phyloP scores from a whole-genome alignment of 208 protist species.

The Leishmania lainsoni region DNA sequence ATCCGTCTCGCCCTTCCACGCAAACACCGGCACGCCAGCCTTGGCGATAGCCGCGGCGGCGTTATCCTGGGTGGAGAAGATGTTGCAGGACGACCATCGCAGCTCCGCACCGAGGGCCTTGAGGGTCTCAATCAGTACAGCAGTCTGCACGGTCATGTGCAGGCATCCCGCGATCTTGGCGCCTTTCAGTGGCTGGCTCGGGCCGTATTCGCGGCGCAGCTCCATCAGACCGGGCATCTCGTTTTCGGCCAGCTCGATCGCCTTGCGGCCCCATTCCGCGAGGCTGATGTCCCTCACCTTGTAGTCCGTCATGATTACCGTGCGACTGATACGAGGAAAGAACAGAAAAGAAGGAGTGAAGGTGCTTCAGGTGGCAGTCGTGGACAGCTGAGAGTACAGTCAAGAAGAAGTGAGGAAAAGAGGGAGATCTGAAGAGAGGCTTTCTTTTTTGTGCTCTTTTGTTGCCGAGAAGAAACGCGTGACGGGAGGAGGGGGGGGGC shows the following conservation, averaged over 20 bases:
- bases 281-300: slow-evolving; percentile 97
- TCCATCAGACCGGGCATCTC: slow-evolving; percentile 99
- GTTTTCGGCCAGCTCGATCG: slow-evolving; percentile 98
- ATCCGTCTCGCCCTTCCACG: slow-evolving; percentile 99
- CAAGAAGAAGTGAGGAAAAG: background rate
- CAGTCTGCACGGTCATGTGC: slow-evolving; percentile 99
- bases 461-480: background rate
- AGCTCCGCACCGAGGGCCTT: slow-evolving; percentile 97
- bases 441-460: background rate
- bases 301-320: slow-evolving; percentile 86
- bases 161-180: slow-evolving; percentile 98
- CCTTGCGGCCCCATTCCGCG: slow-evolving; percentile 97
- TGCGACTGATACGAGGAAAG: background rate
- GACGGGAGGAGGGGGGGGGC: background rate
- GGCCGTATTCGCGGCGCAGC: slow-evolving; percentile 89
- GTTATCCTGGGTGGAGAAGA: slow-evolving; percentile 99
- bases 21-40: slow-evolving; percentile 97
- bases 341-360: background rate
- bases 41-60: slow-evolving; percentile 89
- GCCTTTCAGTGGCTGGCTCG: slow-evolving; percentile 97
- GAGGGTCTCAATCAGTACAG: slow-evolving; percentile 99
- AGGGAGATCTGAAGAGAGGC: background rate
- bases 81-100: slow-evolving; percentile 98
- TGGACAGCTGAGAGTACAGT: background rate
- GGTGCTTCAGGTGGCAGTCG: background rate